Conservation (phyloP, 352 stramenopile species). For the Pythium diclinum region DNA sequence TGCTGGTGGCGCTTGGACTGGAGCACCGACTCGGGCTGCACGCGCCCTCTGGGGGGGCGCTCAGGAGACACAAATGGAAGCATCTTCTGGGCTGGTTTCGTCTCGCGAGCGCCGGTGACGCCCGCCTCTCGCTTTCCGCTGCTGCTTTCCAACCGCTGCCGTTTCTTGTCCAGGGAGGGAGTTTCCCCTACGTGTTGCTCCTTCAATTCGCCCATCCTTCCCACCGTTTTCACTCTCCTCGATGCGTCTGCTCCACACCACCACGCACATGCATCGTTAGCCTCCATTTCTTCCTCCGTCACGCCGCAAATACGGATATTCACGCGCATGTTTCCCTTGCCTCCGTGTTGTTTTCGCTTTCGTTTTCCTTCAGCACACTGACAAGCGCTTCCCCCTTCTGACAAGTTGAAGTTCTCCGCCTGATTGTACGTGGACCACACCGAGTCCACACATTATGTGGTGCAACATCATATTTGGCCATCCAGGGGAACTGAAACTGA, state of each 20-base stretch:
- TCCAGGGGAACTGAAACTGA: constrained; percentile 11
- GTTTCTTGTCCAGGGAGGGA: not conserved
- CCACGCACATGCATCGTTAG: not conserved
- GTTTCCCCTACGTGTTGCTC: not conserved
- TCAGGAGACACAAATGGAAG: constrained; percentile 28
- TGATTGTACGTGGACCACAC: constrained; percentile 13
- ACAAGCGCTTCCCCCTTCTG: not conserved
- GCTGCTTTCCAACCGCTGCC: not conserved
- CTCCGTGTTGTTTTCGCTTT: constrained; percentile 6
- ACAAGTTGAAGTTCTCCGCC: constrained; percentile 22
- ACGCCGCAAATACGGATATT: not conserved
- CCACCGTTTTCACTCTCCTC: not conserved
- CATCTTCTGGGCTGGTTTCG: constrained; percentile 6
- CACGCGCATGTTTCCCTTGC: constrained; percentile 5
- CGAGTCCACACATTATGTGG: not conserved
- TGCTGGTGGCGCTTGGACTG: not conserved
- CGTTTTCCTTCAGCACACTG: not conserved
- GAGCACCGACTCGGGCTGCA: not conserved
- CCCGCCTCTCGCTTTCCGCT: not conserved
- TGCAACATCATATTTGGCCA: constrained; percentile 5
- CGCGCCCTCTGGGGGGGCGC: not conserved
- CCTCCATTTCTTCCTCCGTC: not conserved
- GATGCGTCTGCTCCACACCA: not conserved
- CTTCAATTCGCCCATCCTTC: not conserved
- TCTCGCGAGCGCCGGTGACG: not conserved